These are phyloP conservation scores for Volvariella volvacea DNA, from an alignment of 1,284 basidiomycete species.

Conservation along the genomic window DNA sequence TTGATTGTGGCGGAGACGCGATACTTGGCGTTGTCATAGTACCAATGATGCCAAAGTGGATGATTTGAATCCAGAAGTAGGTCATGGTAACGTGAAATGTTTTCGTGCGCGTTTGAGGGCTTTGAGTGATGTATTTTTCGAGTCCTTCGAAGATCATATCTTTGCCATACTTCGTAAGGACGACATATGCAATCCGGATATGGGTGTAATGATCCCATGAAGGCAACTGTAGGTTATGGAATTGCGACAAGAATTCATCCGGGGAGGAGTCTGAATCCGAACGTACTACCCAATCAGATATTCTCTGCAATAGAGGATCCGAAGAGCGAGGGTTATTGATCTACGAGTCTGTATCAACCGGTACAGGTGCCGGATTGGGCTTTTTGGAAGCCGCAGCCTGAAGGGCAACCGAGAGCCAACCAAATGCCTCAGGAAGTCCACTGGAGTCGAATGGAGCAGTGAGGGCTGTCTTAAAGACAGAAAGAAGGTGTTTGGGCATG, in stretches of 20 bases:
- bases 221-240: slow-evolving; percentile 23
- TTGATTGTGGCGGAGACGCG: neutral
- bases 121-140: slow-evolving; percentile 10
- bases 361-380: neutral
- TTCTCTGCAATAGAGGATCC: too few relatives aligned
- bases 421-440: slow-evolving; percentile 29
- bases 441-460: slow-evolving; percentile 12
- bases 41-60: slow-evolving; percentile 31
- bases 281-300: too few relatives aligned
- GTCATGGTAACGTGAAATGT: slow-evolving; percentile 38
- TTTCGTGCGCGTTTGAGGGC: slow-evolving; percentile 25
- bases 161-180: slow-evolving; percentile 29
- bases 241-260: slow-evolving; percentile 25
- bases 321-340: too few relatives aligned
- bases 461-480: slow-evolving; percentile 20
- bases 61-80: slow-evolving; percentile 39
- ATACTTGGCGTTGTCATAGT: slow-evolving; percentile 17
- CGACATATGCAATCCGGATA: slow-evolving; percentile 30
- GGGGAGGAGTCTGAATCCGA: slow-evolving; percentile 19
- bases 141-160: slow-evolving; percentile 17
- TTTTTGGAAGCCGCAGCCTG: slow-evolving; percentile 16
- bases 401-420: slow-evolving; percentile 27
- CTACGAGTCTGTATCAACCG: too few relatives aligned
- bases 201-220: slow-evolving; percentile 39
- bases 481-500: slow-evolving; percentile 16